Conservation (phyloP, 1,139 yeast species). For the Pneumocystis wakefieldiae region DNA sequence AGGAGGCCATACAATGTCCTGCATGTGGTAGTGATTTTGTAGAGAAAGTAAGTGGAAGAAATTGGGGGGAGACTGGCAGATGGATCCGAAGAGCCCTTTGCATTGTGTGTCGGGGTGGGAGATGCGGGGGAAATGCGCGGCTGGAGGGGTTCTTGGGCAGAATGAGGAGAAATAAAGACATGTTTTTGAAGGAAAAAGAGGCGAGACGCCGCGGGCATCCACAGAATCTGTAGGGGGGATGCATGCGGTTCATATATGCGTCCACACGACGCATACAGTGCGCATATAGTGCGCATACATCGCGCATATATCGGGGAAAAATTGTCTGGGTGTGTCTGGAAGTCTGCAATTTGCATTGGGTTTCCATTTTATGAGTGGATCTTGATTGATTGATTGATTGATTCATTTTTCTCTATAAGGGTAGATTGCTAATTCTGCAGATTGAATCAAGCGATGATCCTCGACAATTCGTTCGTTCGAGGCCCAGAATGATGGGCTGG, state of each 20-base stretch:
- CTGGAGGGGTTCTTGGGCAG: no score
- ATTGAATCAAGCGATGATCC: background rate
- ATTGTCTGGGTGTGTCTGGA: no score
- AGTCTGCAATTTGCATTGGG: no score
- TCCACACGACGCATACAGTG: background rate
- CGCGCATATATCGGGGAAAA: background rate
- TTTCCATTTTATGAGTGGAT: no score
- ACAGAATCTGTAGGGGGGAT: background rate
- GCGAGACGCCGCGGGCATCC: no score
- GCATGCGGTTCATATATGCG: background rate
- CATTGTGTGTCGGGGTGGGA: no score
- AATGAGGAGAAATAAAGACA: no score
- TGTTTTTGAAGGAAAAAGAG: no score
- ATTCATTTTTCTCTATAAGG: no score
- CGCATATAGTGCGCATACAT: background rate
- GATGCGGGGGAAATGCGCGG: no score
- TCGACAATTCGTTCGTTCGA: background rate
- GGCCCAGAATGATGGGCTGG: background rate
- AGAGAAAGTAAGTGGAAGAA: background rate
- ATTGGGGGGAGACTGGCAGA: background rate
- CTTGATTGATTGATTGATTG: no score
- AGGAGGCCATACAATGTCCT: background rate
- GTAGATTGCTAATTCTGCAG: background rate
- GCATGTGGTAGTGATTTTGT: slow-evolving; percentile 5
- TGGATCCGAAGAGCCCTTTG: no score